These are phyloP conservation scores for Avena eriantha DNA, from an alignment of 176 grass and related monocot genomes.

Conservation along the genomic window DNA sequence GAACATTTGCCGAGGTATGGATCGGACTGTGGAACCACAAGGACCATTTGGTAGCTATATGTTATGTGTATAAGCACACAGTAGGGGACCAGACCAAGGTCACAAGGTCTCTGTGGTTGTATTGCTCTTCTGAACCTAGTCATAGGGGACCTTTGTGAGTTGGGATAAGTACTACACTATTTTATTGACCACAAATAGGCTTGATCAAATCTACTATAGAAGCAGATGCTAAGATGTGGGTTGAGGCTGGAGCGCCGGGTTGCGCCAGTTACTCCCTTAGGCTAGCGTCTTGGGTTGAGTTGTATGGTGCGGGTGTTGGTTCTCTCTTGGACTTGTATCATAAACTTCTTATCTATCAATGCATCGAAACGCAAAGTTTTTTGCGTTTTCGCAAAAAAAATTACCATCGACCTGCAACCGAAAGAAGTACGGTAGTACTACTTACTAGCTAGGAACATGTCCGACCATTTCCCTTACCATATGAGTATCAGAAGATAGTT, in stretches of 20 bases:
- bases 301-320: too few species aligned
- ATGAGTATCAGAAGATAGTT: not conserved
- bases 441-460: not conserved
- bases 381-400: too few species aligned
- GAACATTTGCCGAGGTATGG: slow-evolving; percentile 3
- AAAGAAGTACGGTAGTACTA: too few species aligned
- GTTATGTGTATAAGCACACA: slow-evolving; percentile 25
- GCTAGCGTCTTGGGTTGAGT: too few species aligned
- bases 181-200: not conserved
- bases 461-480: not conserved
- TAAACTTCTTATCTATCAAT: too few species aligned
- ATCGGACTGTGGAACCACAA: not conserved
- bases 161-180: slow-evolving; percentile 22
- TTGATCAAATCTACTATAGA: not conserved
- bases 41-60: slow-evolving; percentile 28
- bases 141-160: slow-evolving; percentile 44
- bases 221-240: too few species aligned
- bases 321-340: too few species aligned
- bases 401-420: not conserved
- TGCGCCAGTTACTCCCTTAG: too few species aligned
- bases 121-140: slow-evolving; percentile 21
- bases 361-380: too few species aligned
- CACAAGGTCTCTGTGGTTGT: not conserved
- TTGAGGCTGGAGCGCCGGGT: too few species aligned
- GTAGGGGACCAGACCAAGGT: slow-evolving; percentile 40